Conservation (phyloP, 306 rosid genomes). For the Ceratonia siliqua region DNA sequence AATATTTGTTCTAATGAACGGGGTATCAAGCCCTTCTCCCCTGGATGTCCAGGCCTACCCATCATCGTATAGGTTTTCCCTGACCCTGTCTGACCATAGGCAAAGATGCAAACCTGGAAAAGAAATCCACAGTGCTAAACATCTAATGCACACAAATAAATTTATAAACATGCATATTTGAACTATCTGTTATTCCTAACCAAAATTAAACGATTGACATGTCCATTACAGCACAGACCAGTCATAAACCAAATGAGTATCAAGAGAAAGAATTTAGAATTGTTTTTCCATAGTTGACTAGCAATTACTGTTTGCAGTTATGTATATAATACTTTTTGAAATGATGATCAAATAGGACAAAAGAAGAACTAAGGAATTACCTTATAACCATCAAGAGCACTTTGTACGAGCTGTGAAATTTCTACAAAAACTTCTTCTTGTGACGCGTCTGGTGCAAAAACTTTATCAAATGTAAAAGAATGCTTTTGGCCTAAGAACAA, state of each 20-base stretch:
- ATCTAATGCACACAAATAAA: background rate
- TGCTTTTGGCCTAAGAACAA: slow-evolving; percentile 74
- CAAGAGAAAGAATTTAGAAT: too few species aligned
- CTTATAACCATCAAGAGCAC: slow-evolving; percentile 99
- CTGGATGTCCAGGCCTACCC: slow-evolving; percentile 85
- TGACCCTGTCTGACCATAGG: slow-evolving; percentile 98
- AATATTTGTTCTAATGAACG: slow-evolving; percentile 93
- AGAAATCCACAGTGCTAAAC: slow-evolving; percentile 30
- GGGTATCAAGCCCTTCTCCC: slow-evolving; percentile 86
- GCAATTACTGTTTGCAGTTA: background rate
- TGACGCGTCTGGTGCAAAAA: slow-evolving; percentile 75
- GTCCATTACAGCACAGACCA: background rate
- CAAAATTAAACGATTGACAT: background rate
- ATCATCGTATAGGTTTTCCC: slow-evolving; percentile 99
- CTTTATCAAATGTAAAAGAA: slow-evolving; percentile 88
- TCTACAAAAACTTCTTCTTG: slow-evolving; percentile 89
- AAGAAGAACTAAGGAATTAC: slow-evolving; percentile 46
- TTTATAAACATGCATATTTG: slow-evolving; percentile 5
- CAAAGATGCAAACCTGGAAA: slow-evolving; percentile 92
- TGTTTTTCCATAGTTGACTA: background rate
- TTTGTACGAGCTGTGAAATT: slow-evolving; percentile 97
- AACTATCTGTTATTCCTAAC: background rate
- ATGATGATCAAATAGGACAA: background rate
- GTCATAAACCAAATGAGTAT: background rate
- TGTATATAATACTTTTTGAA: slow-evolving; percentile 22